Base-by-base conservation (phyloP, 805 yeast genomes). In the Saturnispora silvae region DNA sequence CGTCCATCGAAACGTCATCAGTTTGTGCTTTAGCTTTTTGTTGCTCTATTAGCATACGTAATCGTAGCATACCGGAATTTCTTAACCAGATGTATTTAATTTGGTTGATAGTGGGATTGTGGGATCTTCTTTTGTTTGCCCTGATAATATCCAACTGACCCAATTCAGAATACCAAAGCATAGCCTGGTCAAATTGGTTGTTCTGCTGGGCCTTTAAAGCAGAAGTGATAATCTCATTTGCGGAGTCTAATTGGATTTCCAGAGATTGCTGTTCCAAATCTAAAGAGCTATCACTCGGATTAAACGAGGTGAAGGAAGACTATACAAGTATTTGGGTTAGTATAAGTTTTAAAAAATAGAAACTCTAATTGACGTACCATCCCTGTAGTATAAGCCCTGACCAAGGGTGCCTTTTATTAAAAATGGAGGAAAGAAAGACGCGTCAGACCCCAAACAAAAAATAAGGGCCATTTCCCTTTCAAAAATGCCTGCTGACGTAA, bases 241-340 rank as follows among this genome's bases (percentile, higher is more conserved):
- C 92, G 51, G 81, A 82, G 55, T 92, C 97, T 16, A 77, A 69
- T 59, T 89, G 96, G 18, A 89, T 63, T 53, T 92, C 99, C 33
- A 95, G 65, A 1, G 96, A 81, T 50, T 86, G 95, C 45, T 85
- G 89, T 45, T 87, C 95, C 24, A 79, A 81, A 45, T 83, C 89
- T 25, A 72, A 63, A 35, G 81, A 83, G 51, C 82, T 94, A 40
- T 81, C 89, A 28, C 71, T 71, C 32, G 79, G 60, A 50, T 89
- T 89, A 31, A 87, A 66, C 2, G 97, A 94, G 23, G 77, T 68
- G 55, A 89, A 87, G 2, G 77, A 63, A 17, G 87, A 78, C 79
- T 65, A 41, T 34, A 11, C 3, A 4, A 7, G 4, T 14, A 5
- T 15, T 17, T 11, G 11, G 26, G 24, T 20, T 32, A 35, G 27